Conservation (phyloP, 2,329 filamentous ascomycete species). For the Penicillium sclerotiorum region DNA sequence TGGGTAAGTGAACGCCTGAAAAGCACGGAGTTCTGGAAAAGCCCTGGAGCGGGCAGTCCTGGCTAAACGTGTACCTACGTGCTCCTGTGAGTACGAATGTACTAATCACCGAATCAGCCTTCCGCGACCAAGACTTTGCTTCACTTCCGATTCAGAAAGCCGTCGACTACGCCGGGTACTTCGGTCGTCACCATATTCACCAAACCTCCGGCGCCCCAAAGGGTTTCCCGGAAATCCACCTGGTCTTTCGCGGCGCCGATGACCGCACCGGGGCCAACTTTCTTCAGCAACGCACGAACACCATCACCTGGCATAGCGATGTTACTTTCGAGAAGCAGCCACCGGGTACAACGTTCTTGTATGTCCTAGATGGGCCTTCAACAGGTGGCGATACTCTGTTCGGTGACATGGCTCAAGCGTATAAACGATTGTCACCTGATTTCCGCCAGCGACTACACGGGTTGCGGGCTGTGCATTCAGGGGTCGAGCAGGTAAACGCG, state of each 20-base stretch:
- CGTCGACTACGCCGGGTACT: slow-evolving; percentile 71
- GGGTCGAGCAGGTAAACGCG: slow-evolving; percentile 75
- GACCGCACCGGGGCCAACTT: slow-evolving; percentile 64
- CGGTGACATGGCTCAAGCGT: slow-evolving; percentile 76
- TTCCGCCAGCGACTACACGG: slow-evolving; percentile 82
- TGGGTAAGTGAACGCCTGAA: slow-evolving; percentile 50
- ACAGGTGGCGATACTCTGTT: slow-evolving; percentile 86
- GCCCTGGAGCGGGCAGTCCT: too few relatives aligned
- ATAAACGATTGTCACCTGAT: slow-evolving; percentile 74
- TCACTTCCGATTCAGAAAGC: slow-evolving; percentile 71
- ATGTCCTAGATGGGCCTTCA: slow-evolving; percentile 78
- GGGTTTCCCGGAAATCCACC: slow-evolving; percentile 73
- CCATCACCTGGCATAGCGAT: slow-evolving; percentile 86
- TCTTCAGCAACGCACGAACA: slow-evolving; percentile 72
- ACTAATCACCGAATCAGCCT: slow-evolving; percentile 48
- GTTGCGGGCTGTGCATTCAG: slow-evolving; percentile 78
- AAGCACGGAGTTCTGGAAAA: too few relatives aligned
- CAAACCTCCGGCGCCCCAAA: slow-evolving; percentile 75
- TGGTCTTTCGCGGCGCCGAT: slow-evolving; percentile 72
- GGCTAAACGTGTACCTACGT: too few relatives aligned
- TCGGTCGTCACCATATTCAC: slow-evolving; percentile 80
- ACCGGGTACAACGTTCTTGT: slow-evolving; percentile 86
- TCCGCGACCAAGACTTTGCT: slow-evolving; percentile 74
- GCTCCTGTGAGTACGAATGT: too few relatives aligned
- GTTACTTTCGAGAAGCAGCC: slow-evolving; percentile 87